Percentiles rank a stretch among this genome's conserved stretches.
Evolutionary conservation across 2,329 filamentous ascomycete genomes (phyloP).

Genomic region (Ophiostoma sp.): DNA sequence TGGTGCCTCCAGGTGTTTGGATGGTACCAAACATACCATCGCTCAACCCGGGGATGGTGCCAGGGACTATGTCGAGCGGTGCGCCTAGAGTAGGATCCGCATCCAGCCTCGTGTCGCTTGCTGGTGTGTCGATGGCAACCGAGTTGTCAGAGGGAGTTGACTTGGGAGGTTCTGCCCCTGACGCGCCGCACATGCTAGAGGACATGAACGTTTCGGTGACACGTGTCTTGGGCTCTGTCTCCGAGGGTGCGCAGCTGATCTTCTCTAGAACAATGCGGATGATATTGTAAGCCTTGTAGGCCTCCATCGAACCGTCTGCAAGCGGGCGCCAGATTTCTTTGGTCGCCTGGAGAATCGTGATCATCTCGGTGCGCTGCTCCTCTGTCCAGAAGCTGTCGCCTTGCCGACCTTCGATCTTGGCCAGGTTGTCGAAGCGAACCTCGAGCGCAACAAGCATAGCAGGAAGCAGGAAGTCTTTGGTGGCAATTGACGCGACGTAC

Average conservation of each 20-base stretch:
- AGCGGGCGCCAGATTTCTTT: slow-evolving; percentile 74
- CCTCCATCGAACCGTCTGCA: slow-evolving; percentile 75
- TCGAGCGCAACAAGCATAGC: slow-evolving; percentile 81
- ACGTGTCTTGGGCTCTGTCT: background rate
- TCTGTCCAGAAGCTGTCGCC: slow-evolving; percentile 49
- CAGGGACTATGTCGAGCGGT: slow-evolving; percentile 38
- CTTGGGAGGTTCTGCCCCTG: background rate
- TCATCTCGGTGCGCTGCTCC: slow-evolving; percentile 66
- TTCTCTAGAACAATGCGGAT: slow-evolving; percentile 82
- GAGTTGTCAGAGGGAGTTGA: slow-evolving; percentile 17
- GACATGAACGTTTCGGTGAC: slow-evolving; percentile 6
- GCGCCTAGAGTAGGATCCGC: slow-evolving; percentile 37
- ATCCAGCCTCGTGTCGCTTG: slow-evolving; percentile 33
- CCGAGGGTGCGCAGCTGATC: slow-evolving; percentile 42
- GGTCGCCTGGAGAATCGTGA: slow-evolving; percentile 65
- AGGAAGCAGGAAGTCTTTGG: slow-evolving; percentile 78
- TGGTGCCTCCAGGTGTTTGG: slow-evolving; percentile 38
- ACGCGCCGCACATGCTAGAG: background rate
- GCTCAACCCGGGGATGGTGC: slow-evolving; percentile 23
- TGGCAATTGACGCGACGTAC: slow-evolving; percentile 73
- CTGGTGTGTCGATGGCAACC: slow-evolving; percentile 11
- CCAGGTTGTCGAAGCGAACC: slow-evolving; percentile 62
- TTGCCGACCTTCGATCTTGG: slow-evolving; percentile 38
- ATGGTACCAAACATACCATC: slow-evolving; percentile 29
- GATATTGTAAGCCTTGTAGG: slow-evolving; percentile 76